These are phyloP conservation scores for Annulohypoxylon bovei DNA, from an alignment of 495 filamentous ascomycete genomes.

Conservation along the genomic window DNA sequence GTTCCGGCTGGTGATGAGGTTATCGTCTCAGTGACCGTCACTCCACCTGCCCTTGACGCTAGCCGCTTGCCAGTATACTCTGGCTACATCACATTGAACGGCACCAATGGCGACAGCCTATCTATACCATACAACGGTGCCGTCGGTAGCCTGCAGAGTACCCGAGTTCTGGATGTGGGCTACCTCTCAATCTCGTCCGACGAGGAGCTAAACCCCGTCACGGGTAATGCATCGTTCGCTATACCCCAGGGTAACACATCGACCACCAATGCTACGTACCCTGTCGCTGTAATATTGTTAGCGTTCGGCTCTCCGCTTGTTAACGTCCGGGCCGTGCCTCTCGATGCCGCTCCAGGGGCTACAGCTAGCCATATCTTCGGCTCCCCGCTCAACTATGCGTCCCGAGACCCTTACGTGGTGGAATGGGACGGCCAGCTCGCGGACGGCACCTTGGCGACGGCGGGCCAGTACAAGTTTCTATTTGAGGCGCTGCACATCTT, in stretches of 20 bases:
- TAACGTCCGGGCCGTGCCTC: slow-evolving; percentile 55
- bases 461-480: slow-evolving; percentile 57
- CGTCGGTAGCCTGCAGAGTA: slow-evolving; percentile 54
- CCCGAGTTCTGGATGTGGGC: slow-evolving; percentile 50
- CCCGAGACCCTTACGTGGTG: slow-evolving; percentile 47
- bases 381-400: slow-evolving; percentile 52
- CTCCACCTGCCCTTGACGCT: slow-evolving; percentile 53
- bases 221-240: slow-evolving; percentile 51
- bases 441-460: slow-evolving; percentile 53
- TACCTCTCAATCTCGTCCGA: slow-evolving; percentile 50
- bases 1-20: slow-evolving; percentile 51
- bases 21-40: slow-evolving; percentile 54
- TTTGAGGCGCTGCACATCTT: slow-evolving; percentile 58
- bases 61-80: slow-evolving; percentile 62
- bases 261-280: slow-evolving; percentile 39
- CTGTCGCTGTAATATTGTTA: slow-evolving; percentile 48
- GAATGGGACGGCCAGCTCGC: slow-evolving; percentile 57
- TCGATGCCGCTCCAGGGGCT: slow-evolving; percentile 41
- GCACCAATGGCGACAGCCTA: slow-evolving; percentile 58
- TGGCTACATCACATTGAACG: slow-evolving; percentile 61
- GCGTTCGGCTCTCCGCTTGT: slow-evolving; percentile 58
- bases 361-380: slow-evolving; percentile 54
- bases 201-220: slow-evolving; percentile 43
- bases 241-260: slow-evolving; percentile 49
- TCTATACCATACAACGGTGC: slow-evolving; percentile 64